phyloP scores from a whole-genome alignment of 2,329 filamentous ascomycete genomes.

The Leptographium radiaticola region DNA sequence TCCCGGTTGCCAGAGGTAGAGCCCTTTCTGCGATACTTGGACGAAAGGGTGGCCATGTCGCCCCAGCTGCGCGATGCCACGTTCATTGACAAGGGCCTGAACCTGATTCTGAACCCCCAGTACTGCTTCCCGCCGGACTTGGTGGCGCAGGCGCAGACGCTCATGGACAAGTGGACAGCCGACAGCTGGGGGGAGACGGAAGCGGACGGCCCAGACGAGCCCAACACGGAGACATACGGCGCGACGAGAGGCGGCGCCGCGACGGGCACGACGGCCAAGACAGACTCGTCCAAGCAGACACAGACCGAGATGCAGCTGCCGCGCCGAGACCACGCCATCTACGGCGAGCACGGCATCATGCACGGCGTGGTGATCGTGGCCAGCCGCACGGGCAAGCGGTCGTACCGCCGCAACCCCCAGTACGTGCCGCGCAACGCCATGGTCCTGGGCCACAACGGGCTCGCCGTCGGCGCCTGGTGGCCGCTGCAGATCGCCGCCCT shows the following conservation, averaged over 20 bases:
- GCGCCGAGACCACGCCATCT: constrained; percentile 16
- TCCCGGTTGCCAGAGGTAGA: background rate
- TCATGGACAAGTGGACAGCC: constrained; percentile 4
- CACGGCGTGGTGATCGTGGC: constrained; percentile 13
- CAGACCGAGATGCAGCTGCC: too few relatives aligned
- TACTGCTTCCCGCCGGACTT: background rate
- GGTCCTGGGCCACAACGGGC: constrained; percentile 20
- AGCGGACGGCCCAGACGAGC: background rate
- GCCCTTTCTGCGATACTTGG: constrained; percentile 2
- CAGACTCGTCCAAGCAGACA: too few relatives aligned
- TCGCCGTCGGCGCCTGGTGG: constrained; percentile 34
- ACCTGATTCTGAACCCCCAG: background rate
- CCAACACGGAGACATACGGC: background rate
- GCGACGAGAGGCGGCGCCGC: background rate
- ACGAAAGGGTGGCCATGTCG: constrained; percentile 3
- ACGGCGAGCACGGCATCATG: constrained; percentile 18
- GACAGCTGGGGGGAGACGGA: constrained; percentile 4
- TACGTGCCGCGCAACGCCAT: constrained; percentile 9
- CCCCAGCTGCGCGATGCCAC: background rate
- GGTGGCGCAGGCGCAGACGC: background rate
- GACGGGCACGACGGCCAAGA: too few relatives aligned
- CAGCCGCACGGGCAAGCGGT: background rate
- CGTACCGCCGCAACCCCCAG: constrained; percentile 11
- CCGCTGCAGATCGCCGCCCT: constrained; percentile 36
- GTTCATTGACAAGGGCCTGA: constrained; percentile 1